Evolutionary conservation across 352 stramenopile species (phyloP).

Genomic region (Phytophthora pseudosyringae): DNA sequence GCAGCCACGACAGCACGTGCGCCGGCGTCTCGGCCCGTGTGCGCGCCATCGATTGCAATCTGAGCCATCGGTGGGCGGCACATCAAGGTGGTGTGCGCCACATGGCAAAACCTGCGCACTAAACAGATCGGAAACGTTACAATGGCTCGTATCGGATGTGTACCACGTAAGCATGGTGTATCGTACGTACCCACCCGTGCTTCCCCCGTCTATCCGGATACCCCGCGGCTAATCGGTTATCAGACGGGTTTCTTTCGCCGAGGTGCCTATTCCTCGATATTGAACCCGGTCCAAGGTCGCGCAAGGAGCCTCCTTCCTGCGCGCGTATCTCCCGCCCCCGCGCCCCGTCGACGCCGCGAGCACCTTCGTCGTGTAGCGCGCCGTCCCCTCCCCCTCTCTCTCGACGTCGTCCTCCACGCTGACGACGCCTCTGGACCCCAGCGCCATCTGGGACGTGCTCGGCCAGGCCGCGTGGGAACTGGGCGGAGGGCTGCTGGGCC

Average conservation of each 20-base stretch:
- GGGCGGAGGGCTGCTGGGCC: constrained; percentile 49
- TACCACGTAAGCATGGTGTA: not conserved
- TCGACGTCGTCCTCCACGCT: constrained; percentile 26
- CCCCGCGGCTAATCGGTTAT: not conserved
- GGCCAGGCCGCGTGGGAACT: constrained; percentile 41
- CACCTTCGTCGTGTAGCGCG: constrained; percentile 21
- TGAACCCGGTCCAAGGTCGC: constrained; percentile 3
- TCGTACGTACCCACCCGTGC: not conserved
- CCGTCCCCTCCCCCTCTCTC: constrained; percentile 1
- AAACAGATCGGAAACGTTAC: not conserved
- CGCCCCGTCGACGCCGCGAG: not conserved
- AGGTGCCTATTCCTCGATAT: constrained; percentile 17
- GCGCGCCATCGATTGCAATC: constrained; percentile 23
- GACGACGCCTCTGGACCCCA: constrained; percentile 21
- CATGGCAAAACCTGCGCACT: not conserved
- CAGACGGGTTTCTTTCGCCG: constrained; percentile 9
- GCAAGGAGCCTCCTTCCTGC: not conserved
- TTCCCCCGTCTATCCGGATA: constrained; percentile 3
- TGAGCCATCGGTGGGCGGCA: not conserved
- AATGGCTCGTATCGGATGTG: not conserved
- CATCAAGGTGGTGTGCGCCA: constrained; percentile 1
- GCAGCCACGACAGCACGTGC: constrained; percentile 45
- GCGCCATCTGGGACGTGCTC: constrained; percentile 32
- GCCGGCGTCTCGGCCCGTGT: constrained; percentile 12
- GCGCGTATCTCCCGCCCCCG: constrained; percentile 5